Conservation (phyloP, 1,284 basidiomycete species). For the Leccinum subspadiceum region DNA sequence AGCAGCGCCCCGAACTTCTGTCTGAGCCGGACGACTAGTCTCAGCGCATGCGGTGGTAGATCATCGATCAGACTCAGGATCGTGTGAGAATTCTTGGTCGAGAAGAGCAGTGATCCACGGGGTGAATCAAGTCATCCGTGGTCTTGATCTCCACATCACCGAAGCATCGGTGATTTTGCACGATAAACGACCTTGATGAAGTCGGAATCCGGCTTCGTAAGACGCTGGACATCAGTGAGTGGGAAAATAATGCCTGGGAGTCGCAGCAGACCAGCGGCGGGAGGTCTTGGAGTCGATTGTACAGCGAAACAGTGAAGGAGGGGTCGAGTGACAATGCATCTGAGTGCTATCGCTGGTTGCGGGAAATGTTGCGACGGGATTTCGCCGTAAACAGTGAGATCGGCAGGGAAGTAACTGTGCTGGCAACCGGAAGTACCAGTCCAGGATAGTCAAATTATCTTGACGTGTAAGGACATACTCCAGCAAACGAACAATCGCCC, state of each 20-base stretch:
- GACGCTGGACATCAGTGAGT: neutral
- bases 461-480: conserved; percentile 8
- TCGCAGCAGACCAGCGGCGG: conserved; percentile 1
- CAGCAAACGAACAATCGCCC: conserved; percentile 1
- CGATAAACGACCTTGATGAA: neutral
- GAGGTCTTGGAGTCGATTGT: neutral
- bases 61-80: neutral
- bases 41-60: neutral
- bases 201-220: neutral
- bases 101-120: conserved; percentile 12
- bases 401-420: conserved; percentile 7
- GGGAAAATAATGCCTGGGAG: conserved; percentile 9
- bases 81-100: conserved; percentile 1
- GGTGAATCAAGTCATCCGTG: neutral
- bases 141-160: conserved; percentile 9
- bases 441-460: neutral
- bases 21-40: conserved; percentile 1
- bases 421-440: conserved; percentile 3
- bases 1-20: conserved; percentile 8
- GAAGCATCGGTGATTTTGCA: neutral
- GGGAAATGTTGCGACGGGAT: conserved; percentile 2
- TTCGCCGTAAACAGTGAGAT: conserved; percentile 12
- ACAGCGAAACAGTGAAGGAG: neutral
- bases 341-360: neutral
- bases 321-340: neutral